phyloP scores from a whole-genome alignment of 257 asterid genomes.

The Orobanche coerulescens region DNA sequence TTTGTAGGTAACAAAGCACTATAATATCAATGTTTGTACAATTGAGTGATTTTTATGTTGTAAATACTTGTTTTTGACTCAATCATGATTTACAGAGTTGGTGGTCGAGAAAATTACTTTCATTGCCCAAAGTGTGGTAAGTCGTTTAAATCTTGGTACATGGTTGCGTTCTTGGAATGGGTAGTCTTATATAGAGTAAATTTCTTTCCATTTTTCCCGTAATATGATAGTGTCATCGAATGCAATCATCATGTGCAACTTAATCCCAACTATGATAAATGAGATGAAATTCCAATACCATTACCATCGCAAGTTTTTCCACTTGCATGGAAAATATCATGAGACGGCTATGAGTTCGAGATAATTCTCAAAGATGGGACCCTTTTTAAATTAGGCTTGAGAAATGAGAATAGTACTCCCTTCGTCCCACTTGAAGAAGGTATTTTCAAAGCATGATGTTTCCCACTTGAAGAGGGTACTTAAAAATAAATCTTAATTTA shows the following conservation, averaged over 20 bases:
- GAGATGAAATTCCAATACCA: no score
- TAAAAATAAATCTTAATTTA: no score
- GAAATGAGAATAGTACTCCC: slow-evolving; percentile 6
- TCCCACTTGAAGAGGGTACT: no score
- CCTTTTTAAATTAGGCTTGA: slow-evolving; percentile 2
- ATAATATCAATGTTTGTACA: background rate
- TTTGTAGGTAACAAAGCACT: slow-evolving; percentile 63
- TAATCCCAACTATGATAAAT: no score
- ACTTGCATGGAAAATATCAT: no score
- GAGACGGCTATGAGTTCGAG: no score
- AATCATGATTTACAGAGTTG: slow-evolving; percentile 55
- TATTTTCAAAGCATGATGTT: no score
- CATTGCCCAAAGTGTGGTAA: slow-evolving; percentile 90
- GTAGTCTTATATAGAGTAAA: background rate
- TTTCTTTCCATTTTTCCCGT: background rate
- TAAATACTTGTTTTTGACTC: slow-evolving; percentile 10
- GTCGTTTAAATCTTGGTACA: slow-evolving; percentile 7
- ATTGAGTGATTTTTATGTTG: background rate
- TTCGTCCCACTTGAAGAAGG: no score
- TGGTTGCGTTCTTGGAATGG: slow-evolving; percentile 7
- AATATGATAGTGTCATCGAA: background rate
- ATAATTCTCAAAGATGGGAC: background rate
- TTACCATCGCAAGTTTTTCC: no score
- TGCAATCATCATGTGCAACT: no score
- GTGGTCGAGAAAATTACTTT: slow-evolving; percentile 78